These are phyloP conservation scores for Coriaria nepalensis DNA, from an alignment of 306 rosid genomes.

Conservation along the genomic window DNA sequence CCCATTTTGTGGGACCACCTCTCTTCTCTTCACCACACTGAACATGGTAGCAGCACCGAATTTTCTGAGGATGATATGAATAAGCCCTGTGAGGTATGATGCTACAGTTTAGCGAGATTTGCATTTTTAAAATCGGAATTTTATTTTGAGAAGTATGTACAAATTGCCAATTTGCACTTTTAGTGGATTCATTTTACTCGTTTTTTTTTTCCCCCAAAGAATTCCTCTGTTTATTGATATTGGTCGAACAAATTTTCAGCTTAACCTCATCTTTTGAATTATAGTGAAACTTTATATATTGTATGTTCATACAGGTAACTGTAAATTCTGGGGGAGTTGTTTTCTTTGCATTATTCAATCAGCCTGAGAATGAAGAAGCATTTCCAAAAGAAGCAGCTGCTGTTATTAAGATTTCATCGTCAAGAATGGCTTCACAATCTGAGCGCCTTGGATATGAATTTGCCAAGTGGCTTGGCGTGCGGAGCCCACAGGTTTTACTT, in stretches of 20 bases:
- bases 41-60: constrained; percentile 57
- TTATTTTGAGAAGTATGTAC: too few relatives aligned
- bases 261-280: too few relatives aligned
- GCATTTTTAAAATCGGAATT: too few relatives aligned
- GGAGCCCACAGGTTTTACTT: constrained; percentile 66
- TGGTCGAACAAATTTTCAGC: too few relatives aligned
- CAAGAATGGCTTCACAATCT: constrained; percentile 91
- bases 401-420: constrained; percentile 76
- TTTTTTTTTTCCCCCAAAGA: too few relatives aligned
- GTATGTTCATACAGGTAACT: constrained; percentile 52
- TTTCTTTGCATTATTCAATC: constrained; percentile 75
- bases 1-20: constrained; percentile 74
- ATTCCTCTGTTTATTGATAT: too few relatives aligned
- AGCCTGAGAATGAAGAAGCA: constrained; percentile 27
- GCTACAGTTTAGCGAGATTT: too few relatives aligned
- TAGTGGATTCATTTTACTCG: too few relatives aligned
- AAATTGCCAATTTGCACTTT: too few relatives aligned
- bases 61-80: constrained; percentile 78
- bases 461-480: constrained; percentile 80
- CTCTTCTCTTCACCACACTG: constrained; percentile 73
- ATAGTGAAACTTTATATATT: too few relatives aligned
- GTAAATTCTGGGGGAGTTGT: constrained; percentile 96
- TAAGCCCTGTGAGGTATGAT: constrained; percentile 67
- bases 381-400: constrained; percentile 69
- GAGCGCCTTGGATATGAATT: constrained; percentile 93